Evolutionary conservation across 2,329 filamentous ascomycete genomes (phyloP).

Genomic region (Phaeosphaeria sp.): DNA sequence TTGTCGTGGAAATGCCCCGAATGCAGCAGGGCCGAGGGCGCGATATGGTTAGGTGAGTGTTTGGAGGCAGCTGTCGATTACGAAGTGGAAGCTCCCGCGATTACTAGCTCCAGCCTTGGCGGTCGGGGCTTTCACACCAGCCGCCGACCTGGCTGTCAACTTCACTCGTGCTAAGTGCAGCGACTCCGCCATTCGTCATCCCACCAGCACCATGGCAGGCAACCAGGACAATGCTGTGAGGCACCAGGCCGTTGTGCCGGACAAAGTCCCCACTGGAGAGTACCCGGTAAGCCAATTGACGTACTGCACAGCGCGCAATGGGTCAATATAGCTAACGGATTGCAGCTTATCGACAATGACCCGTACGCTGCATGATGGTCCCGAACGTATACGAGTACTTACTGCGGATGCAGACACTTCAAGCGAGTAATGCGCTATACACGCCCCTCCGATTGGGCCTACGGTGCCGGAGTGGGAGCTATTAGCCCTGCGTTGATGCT

Average conservation of each 20-base stretch:
- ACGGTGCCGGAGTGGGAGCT: slow-evolving; percentile 72
- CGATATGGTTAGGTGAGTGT: slow-evolving; percentile 29
- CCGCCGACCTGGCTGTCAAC: slow-evolving; percentile 4
- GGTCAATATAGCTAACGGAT: slow-evolving; percentile 32
- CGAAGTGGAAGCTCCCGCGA: slow-evolving; percentile 35
- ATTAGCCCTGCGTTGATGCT: slow-evolving; percentile 76
- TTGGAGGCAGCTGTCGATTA: slow-evolving; percentile 46
- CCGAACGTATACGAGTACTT: slow-evolving; percentile 22
- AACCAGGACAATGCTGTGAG: slow-evolving; percentile 33
- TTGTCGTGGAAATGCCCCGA: slow-evolving; percentile 7
- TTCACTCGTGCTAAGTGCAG: slow-evolving; percentile 21
- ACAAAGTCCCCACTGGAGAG: slow-evolving; percentile 80
- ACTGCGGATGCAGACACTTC: slow-evolving; percentile 72
- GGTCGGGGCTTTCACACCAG: slow-evolving; percentile 4
- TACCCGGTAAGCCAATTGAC: slow-evolving; percentile 76
- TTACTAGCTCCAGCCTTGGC: slow-evolving; percentile 31
- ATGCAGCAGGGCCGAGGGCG: slow-evolving; percentile 14
- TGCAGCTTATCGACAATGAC: slow-evolving; percentile 96
- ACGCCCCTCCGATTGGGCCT: slow-evolving; percentile 80
- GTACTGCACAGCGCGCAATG: slow-evolving; percentile 35
- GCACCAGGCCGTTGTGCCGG: slow-evolving; percentile 65
- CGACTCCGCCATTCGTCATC: slow-evolving; percentile 16
- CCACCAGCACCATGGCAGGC: slow-evolving; percentile 38
- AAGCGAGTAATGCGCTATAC: slow-evolving; percentile 89
- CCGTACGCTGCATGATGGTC: slow-evolving; percentile 69